Evolutionary conservation across 768 basidiomycete genomes (phyloP), one percentile per base, ranked within the genome.

Genomic region (Xerocomellus chrysenteron): DNA sequence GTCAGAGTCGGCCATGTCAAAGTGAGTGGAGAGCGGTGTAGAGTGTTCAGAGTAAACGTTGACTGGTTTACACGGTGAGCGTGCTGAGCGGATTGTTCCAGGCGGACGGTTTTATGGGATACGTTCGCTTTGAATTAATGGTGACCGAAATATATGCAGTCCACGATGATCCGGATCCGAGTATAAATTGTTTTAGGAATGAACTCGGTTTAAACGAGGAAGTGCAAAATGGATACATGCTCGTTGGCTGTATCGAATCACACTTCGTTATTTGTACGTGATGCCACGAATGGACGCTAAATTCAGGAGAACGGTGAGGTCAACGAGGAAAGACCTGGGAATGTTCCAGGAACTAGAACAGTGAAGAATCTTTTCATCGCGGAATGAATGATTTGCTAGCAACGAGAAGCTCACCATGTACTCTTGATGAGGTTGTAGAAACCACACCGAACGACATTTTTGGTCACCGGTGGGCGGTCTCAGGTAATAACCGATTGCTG

Each of bases 1-100:
- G 59, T 78, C 75, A 56, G 67, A 64, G n/a, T 65, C 57, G 41
- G 71, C 37, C 73, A 77, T 72, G 44, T 57, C 41, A 37, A 42
- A n/a, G n/a, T 12, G 47, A 43, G 43, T 24, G 41, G n/a, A 35
- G 40, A 10, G 45, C 4, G 30, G 32, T 24, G 42, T 8, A n/a
- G 40, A 39, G 30, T 16, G 47, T n/a, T 26, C 17, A 10, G 46
- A 41, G 52, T 19, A 24, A 12, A 36, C n/a, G 42, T 52, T 43
- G 17, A 17, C n/a, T 40, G 45, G 49, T 28, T 45, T 21, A 13
- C 17, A 40, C 30, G 24, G 36, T 46, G n/a, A 50, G 39, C 13
- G 16, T 11, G 36, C 12, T 44, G 28, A n/a, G 40, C 21, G 42
- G 39, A 37, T 42, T 12, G 37, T 52, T 26, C 28, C 21, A 5